Conservation (phyloP, 2,329 filamentous ascomycete species). For the Incumbomyces delicatus region DNA sequence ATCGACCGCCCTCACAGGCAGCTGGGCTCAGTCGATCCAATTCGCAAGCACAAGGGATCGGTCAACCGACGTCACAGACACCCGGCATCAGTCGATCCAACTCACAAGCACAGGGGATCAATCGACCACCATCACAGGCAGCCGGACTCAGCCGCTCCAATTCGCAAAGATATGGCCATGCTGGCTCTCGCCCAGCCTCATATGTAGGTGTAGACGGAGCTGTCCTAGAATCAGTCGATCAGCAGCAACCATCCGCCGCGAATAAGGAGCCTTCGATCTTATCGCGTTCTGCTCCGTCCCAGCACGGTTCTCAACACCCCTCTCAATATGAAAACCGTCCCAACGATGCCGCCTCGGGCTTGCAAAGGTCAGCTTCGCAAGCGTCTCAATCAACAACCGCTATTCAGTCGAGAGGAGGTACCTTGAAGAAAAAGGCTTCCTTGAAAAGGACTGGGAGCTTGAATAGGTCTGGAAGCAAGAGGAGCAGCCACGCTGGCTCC, state of each 20-base stretch:
- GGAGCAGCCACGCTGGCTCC: constrained; percentile 75
- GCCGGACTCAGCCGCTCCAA: constrained; percentile 4
- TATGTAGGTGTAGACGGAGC: constrained; percentile 27
- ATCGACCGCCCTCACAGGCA: too few relatives aligned
- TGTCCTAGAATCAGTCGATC: constrained; percentile 27
- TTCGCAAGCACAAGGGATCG: too few relatives aligned
- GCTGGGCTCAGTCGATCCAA: too few relatives aligned
- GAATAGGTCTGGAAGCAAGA: constrained; percentile 68
- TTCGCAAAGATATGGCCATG: constrained; percentile 2
- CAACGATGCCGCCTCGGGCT: constrained; percentile 15
- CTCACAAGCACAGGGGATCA: too few relatives aligned
- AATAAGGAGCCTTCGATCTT: constrained; percentile 25
- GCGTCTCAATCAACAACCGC: constrained; percentile 33
- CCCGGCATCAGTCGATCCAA: too few relatives aligned
- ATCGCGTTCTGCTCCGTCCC: too few relatives aligned
- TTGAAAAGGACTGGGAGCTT: constrained; percentile 64
- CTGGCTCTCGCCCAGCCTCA: constrained; percentile 31
- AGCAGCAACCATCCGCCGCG: constrained; percentile 22
- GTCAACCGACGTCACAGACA: too few relatives aligned
- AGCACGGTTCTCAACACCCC: constrained; percentile 22
- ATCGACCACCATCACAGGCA: too few relatives aligned
- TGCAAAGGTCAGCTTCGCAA: constrained; percentile 33
- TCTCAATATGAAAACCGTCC: neutral
- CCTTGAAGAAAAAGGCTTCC: constrained; percentile 80
- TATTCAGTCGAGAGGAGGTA: constrained; percentile 50